phyloP scores from a whole-genome alignment of 2,329 filamentous ascomycete species.

The Sporothrix euskadiensis region DNA sequence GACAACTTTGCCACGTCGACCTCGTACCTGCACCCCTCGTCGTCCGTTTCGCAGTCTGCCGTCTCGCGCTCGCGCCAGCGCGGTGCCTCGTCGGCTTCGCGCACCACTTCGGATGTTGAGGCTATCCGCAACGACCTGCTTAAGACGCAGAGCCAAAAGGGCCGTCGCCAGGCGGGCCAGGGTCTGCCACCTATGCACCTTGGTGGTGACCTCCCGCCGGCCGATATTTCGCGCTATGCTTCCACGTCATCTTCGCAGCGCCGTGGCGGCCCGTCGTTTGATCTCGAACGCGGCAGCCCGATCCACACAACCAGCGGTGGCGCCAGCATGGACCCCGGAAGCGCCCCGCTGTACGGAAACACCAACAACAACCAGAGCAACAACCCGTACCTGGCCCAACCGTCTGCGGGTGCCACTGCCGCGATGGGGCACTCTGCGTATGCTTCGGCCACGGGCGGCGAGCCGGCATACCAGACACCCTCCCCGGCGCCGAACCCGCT shows the following conservation, averaged over 20 bases:
- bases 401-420: constrained; percentile 12
- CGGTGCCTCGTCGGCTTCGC: constrained; percentile 22
- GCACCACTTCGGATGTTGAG: constrained; percentile 30
- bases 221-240: constrained; percentile 35
- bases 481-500: constrained; percentile 22
- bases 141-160: constrained; percentile 50
- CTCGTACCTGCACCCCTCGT: constrained; percentile 39
- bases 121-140: constrained; percentile 29
- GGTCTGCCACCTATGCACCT: constrained; percentile 42
- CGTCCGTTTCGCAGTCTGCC: constrained; percentile 7
- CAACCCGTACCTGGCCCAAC: constrained; percentile 26
- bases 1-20: constrained; percentile 20
- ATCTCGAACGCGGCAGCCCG: constrained; percentile 44
- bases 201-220: constrained; percentile 36
- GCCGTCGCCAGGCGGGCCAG: constrained; percentile 53
- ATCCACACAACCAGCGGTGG: neutral
- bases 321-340: neutral
- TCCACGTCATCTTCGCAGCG: constrained; percentile 38
- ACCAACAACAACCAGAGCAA: constrained; percentile 18
- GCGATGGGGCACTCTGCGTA: constrained; percentile 9
- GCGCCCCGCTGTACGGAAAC: constrained; percentile 1
- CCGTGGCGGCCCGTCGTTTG: constrained; percentile 39
- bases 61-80: constrained; percentile 23
- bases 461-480: neutral
- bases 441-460: constrained; percentile 9